These are phyloP conservation scores for Atkinsonella hypoxylon DNA, from an alignment of 2,329 filamentous ascomycete species.

Conservation along the genomic window DNA sequence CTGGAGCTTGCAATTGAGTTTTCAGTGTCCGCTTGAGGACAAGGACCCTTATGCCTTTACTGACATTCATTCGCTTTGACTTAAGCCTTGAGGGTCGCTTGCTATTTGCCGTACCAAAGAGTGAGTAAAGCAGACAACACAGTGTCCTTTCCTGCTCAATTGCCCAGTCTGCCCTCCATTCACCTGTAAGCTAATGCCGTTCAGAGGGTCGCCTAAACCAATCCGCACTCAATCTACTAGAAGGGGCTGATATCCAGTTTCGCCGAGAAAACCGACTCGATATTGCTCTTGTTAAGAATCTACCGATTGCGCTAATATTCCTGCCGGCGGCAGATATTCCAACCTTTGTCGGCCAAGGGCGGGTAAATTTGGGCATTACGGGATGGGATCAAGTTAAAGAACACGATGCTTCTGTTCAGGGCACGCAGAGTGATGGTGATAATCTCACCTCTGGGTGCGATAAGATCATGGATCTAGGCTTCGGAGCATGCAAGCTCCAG, in stretches of 20 bases:
- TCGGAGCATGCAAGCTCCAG: constrained; percentile 84
- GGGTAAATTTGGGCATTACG: constrained; percentile 88
- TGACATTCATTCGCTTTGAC: not conserved
- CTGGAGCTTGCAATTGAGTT: not conserved
- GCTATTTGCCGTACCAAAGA: constrained; percentile 97
- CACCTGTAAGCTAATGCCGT: not conserved
- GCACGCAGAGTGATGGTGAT: constrained; percentile 34
- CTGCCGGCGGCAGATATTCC: constrained; percentile 95
- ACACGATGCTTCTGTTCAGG: constrained; percentile 57
- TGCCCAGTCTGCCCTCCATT: not conserved
- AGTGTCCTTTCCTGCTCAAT: not conserved
- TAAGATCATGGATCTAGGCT: constrained; percentile 80
- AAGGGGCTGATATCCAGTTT: constrained; percentile 94
- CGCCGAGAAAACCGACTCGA: constrained; percentile 88
- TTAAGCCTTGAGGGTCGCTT: constrained; percentile 78
- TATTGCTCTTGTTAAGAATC: constrained; percentile 95
- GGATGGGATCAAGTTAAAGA: constrained; percentile 87
- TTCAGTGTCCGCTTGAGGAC: not conserved
- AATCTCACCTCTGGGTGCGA: constrained; percentile 52
- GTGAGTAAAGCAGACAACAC: constrained; percentile 39
- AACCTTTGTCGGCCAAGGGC: constrained; percentile 90
- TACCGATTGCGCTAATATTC: constrained; percentile 90
- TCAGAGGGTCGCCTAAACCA: constrained; percentile 81
- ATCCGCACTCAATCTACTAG: constrained; percentile 76
- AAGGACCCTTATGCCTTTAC: not conserved